Evolutionary conservation across 2,329 filamentous ascomycete species (phyloP).

Genomic region (Alternaria sp.): DNA sequence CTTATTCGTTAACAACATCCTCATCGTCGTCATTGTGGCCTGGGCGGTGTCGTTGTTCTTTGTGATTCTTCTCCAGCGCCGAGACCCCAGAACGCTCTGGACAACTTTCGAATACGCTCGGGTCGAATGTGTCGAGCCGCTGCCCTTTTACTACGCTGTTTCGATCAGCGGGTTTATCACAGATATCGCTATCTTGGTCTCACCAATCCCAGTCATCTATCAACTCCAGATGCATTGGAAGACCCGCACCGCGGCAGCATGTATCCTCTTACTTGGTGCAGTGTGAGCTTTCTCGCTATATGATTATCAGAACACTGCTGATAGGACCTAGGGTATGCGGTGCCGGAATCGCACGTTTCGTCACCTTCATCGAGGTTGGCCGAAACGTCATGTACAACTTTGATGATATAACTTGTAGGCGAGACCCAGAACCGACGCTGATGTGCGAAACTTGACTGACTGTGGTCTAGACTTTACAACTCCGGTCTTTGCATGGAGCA

Average conservation of each 20-base stretch:
- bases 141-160: background rate
- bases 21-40: background rate
- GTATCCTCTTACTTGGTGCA: conserved; percentile 6
- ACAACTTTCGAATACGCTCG: conserved; percentile 1
- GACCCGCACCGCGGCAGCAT: background rate
- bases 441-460: no score
- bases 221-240: conserved; percentile 5
- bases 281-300: background rate
- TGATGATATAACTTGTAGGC: background rate
- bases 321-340: background rate
- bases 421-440: no score
- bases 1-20: background rate
- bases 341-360: background rate
- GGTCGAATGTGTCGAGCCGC: background rate
- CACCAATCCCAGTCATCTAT: background rate
- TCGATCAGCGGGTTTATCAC: conserved; percentile 2
- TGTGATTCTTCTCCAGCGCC: background rate
- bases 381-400: background rate
- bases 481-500: background rate
- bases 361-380: background rate
- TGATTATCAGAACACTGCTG: background rate
- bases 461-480: background rate
- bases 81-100: background rate
- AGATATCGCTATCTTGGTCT: background rate
- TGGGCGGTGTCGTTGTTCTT: conserved; percentile 8